These are phyloP conservation scores for Desmodesmus armatus DNA, from an alignment of 139 green algal species.

Conservation along the genomic window DNA sequence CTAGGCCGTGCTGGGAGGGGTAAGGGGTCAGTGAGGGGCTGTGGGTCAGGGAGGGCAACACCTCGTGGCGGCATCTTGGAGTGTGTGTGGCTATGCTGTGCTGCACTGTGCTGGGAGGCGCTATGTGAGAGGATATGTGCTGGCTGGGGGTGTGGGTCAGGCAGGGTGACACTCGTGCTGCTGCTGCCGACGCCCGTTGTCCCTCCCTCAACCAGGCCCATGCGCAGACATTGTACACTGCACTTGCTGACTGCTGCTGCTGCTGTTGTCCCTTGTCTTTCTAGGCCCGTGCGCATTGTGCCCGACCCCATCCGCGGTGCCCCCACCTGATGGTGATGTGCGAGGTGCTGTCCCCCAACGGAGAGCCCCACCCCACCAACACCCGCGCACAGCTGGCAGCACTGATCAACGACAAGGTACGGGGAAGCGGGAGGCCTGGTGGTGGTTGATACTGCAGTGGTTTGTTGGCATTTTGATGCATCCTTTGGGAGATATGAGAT, in stretches of 20 bases:
- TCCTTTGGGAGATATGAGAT: background rate
- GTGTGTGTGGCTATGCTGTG: slow-evolving; percentile 17
- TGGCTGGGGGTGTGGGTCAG: no score
- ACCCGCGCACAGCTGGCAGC: slow-evolving; percentile 82
- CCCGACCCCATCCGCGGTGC: slow-evolving; percentile 93
- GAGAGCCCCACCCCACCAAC: slow-evolving; percentile 88
- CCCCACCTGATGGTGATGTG: slow-evolving; percentile 93
- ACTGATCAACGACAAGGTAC: slow-evolving; percentile 83
- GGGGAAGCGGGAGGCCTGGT: no score
- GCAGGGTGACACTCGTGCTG: background rate
- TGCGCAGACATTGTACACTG: background rate
- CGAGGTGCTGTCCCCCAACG: slow-evolving; percentile 83
- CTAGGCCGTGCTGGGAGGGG: background rate
- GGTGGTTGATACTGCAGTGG: no score
- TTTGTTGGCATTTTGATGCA: no score
- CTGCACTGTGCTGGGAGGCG: background rate
- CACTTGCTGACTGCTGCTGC: background rate
- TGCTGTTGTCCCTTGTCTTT: background rate
- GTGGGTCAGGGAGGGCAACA: slow-evolving; percentile 85
- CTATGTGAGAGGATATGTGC: no score
- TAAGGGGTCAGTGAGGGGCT: background rate
- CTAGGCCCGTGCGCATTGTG: slow-evolving; percentile 81
- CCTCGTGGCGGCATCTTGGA: slow-evolving; percentile 94
- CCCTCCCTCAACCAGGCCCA: background rate
- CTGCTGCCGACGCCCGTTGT: background rate